phyloP scores from a whole-genome alignment of 2,329 filamentous ascomycete genomes.

The Pochonia chlamydosporia region DNA sequence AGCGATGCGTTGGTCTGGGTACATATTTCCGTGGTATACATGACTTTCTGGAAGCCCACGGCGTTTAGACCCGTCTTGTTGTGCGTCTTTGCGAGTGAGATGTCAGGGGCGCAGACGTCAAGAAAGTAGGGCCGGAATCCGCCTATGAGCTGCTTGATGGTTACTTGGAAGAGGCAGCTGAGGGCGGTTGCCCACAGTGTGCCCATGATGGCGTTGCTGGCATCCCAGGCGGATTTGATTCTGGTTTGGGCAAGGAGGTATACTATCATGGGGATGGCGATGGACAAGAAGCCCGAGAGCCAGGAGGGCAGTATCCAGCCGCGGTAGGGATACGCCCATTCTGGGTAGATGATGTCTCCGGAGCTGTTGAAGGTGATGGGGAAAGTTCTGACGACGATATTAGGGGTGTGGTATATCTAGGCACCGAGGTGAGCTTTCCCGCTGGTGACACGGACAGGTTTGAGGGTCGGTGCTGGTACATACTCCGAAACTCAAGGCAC shows the following conservation, averaged over 20 bases:
- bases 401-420: constrained; percentile 47
- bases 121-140: constrained; percentile 60
- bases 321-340: constrained; percentile 59
- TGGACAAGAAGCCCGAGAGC: constrained; percentile 49
- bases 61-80: constrained; percentile 33
- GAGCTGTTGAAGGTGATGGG: constrained; percentile 52
- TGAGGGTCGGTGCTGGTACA: neutral
- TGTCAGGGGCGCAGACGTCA: constrained; percentile 54
- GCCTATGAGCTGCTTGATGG: constrained; percentile 61
- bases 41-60: constrained; percentile 51
- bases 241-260: constrained; percentile 53
- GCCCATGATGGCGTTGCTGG: constrained; percentile 58
- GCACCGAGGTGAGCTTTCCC: neutral
- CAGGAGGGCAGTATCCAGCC: constrained; percentile 57
- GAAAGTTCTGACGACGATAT: constrained; percentile 53
- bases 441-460: neutral
- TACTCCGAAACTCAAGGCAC: constrained; percentile 23
- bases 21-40: constrained; percentile 60
- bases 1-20: constrained; percentile 44
- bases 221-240: constrained; percentile 51
- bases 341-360: constrained; percentile 56
- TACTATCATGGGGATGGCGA: constrained; percentile 50
- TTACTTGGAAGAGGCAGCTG: constrained; percentile 59
- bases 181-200: constrained; percentile 54
- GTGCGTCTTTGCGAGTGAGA: constrained; percentile 35